Conservation (phyloP, 768 basidiomycete species). For the Pholiota conissans region DNA sequence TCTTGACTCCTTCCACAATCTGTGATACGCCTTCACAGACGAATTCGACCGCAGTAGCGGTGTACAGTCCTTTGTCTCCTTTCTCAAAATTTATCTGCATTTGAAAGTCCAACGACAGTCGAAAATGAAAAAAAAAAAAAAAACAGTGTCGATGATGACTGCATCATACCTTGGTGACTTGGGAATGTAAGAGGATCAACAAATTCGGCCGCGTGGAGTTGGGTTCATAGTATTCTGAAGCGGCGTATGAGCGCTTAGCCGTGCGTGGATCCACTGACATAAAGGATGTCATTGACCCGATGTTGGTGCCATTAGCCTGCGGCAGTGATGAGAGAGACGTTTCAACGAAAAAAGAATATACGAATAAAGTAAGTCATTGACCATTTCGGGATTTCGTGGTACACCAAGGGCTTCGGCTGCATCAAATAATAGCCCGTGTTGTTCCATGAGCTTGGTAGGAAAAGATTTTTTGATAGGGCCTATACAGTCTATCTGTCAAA, state of each 20-base stretch:
- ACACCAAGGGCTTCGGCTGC: constrained; percentile 5
- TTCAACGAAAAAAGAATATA: neutral
- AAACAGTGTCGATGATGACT: too few relatives aligned
- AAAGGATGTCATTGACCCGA: constrained; percentile 8
- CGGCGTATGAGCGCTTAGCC: constrained; percentile 1
- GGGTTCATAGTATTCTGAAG: constrained; percentile 9
- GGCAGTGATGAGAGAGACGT: neutral
- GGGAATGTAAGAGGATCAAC: neutral
- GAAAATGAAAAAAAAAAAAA: neutral
- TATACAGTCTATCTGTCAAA: too few relatives aligned
- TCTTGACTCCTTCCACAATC: constrained; percentile 1
- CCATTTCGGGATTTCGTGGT: constrained; percentile 9
- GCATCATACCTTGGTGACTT: constrained; percentile 6
- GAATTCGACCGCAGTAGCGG: constrained; percentile 2
- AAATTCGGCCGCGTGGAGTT: constrained; percentile 5
- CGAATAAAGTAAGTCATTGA: neutral
- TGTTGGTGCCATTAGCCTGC: constrained; percentile 8
- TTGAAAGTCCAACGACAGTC: neutral
- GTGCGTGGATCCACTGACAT: constrained; percentile 1
- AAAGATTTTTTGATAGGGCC: constrained; percentile 11
- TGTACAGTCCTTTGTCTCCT: neutral
- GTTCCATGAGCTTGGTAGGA: neutral
- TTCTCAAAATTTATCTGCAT: neutral
- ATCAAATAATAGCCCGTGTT: constrained; percentile 6
- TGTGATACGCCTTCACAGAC: neutral